Conservation (phyloP, 495 filamentous ascomycete species). For the Pyrenopolyporus hunteri region DNA sequence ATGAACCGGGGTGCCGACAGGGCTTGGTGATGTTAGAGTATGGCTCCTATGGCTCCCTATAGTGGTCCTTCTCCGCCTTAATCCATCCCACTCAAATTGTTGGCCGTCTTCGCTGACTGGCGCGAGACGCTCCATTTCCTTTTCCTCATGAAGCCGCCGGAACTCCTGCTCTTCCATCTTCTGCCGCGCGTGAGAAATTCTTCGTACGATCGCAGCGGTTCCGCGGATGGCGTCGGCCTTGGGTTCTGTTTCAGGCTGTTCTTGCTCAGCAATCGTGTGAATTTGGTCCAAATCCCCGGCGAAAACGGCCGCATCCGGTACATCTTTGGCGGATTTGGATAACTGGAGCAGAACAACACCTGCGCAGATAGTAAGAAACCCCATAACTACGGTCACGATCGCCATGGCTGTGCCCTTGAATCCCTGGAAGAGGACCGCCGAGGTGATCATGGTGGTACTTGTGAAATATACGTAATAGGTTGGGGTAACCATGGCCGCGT, state of each 20-base stretch:
- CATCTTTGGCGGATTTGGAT: slow-evolving; percentile 97
- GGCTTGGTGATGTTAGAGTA: slow-evolving; percentile 44
- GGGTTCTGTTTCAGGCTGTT: slow-evolving; percentile 92
- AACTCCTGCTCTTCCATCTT: slow-evolving; percentile 84
- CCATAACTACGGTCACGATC: slow-evolving; percentile 89
- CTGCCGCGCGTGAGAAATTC: slow-evolving; percentile 75
- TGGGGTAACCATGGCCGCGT: slow-evolving; percentile 94
- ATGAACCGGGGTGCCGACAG: slow-evolving; percentile 60
- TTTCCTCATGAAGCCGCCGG: slow-evolving; percentile 78
- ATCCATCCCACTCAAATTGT: slow-evolving; percentile 85
- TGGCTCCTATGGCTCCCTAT: slow-evolving; percentile 54
- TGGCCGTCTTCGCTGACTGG: slow-evolving; percentile 71
- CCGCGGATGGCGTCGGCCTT: slow-evolving; percentile 97
- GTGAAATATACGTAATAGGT: slow-evolving; percentile 99
- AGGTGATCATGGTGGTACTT: slow-evolving; percentile 90
- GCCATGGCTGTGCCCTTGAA: slow-evolving; percentile 84
- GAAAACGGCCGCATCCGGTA: slow-evolving; percentile 92
- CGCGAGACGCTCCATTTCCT: slow-evolving; percentile 69
- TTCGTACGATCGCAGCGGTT: slow-evolving; percentile 84
- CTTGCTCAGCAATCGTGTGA: slow-evolving; percentile 90
- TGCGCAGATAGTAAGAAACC: slow-evolving; percentile 92
- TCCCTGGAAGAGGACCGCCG: slow-evolving; percentile 88
- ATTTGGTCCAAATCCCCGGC: slow-evolving; percentile 93
- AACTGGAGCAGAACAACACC: slow-evolving; percentile 96
- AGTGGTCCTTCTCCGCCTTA: slow-evolving; percentile 81